Base-by-base conservation (phyloP, 2,329 filamentous ascomycete genomes). In the Ascocoryne sarcoides region DNA sequence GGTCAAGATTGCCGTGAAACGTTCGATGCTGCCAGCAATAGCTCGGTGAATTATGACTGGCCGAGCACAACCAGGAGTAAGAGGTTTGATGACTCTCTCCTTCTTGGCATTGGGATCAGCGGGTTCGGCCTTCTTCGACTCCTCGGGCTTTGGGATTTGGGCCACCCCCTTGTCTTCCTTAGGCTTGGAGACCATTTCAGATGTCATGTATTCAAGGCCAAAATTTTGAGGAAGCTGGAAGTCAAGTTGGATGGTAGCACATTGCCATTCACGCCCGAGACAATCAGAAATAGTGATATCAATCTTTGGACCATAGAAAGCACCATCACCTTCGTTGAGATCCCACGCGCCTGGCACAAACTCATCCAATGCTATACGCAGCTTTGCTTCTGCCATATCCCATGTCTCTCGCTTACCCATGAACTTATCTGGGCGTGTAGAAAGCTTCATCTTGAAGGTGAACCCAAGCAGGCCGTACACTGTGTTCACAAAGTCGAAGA, bases 271-370 rank as follows among this genome's bases (percentile, higher is more conserved):
- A 60, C 89, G 77, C 63, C 79, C 79, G 51, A 95, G 70, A 33
- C 86, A 86, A 64, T 95, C 90, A 37, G 80, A 82, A 57, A 98
- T 89, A 46, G 86, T 93, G 58, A 98, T 92, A 56, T 98, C 92
- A 54, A 96, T 95, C 76, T 98, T 98, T 37, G 92, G 92, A 2
- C 92, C 92, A 62, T 98, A 98, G 67, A 96, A 98, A 39, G 92
- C 92, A 59, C 92, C 92, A 55, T 98, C 92, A 42, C 90, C 92
- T 45, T 87, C 83, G 64, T 96, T 95, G 37, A 95, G 70, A 62
- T 86, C 83, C 92, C 92, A 98, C 48, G 79, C 75, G 38, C 70
- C 71, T 35, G 65, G 32, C 48, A 63, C 76, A 73, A 95, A 96
- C 47, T 80, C 73, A 50, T 92, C 75, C 36, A 98, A 71, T 14